phyloP scores from a whole-genome alignment of 2,329 filamentous ascomycete species.

The Colletotrichum simmondsii region DNA sequence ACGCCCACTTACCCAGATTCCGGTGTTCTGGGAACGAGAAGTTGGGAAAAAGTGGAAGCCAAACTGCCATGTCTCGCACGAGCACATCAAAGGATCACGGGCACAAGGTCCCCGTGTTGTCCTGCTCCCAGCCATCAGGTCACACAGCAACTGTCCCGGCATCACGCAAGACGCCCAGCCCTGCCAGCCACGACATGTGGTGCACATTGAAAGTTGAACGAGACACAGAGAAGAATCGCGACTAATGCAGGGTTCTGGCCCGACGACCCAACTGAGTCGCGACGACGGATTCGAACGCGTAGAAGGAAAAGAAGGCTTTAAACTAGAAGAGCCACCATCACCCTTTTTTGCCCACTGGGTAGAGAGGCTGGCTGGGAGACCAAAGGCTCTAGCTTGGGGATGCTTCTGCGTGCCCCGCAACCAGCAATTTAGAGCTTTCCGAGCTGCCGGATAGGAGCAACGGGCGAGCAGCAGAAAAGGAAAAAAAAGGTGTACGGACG shows the following conservation, averaged over 20 bases:
- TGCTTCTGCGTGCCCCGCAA: constrained; percentile 1
- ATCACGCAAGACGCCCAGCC: not conserved
- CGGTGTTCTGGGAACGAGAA: constrained; percentile 8
- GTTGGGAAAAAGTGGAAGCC: not conserved
- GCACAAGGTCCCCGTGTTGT: no score
- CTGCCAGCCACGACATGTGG: constrained; percentile 25
- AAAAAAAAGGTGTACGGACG: not conserved
- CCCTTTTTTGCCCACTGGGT: not conserved
- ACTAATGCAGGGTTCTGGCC: not conserved
- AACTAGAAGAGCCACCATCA: not conserved
- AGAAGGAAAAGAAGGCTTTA: constrained; percentile 8
- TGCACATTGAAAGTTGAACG: no score
- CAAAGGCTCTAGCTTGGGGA: not conserved
- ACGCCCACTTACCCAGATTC: not conserved
- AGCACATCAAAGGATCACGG: constrained; percentile 10
- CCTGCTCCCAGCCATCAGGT: constrained; percentile 16
- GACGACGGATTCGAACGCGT: not conserved
- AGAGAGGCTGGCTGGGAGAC: constrained; percentile 19
- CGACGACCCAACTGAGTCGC: not conserved
- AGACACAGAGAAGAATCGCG: not conserved
- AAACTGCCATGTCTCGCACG: not conserved
- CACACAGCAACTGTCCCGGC: not conserved
- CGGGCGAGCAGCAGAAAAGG: not conserved
- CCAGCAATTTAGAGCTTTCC: not conserved
- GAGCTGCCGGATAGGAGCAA: constrained; percentile 19